Evolutionary conservation across 768 basidiomycete genomes (phyloP), one percentile per base, ranked within the genome.

Genomic region (Lentinula sp.): DNA sequence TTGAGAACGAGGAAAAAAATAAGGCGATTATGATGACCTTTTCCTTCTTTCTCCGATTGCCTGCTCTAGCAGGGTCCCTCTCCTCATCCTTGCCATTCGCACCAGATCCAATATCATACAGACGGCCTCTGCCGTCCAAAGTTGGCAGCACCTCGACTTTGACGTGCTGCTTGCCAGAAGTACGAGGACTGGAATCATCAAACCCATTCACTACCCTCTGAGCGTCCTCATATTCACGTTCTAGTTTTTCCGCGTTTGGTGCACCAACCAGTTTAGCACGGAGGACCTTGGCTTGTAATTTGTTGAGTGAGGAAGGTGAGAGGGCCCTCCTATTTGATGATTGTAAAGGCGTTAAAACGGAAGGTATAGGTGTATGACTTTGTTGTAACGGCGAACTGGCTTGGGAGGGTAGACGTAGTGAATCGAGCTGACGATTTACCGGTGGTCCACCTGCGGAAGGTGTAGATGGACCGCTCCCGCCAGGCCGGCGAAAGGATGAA

Each of bases 21-120:
- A 64, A 62, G 2, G 20, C 13, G n/a, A 37, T 49, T 33, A 20
- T 8, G 10, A 58, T 18, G 42, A 85, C 88, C 76, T 88, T 84
- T 59, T 85, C 87, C 70, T 90, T 91, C 76, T 90, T 91, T 72
- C 83, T 84, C 66, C 85, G 82, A 66, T 96, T 96, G 0, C 90
- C 92, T 0, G 86, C 82, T 0, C 90, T 92, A 0, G 85, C 82
- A 4, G 73, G 74, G 0, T 73, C 77, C 48, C 89, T 88, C 13
- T 86, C 85, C 62, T 79, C 83, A 23, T 73, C 77, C 49, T 89
- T 87, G 13, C 86, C 84, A 62, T 78, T 82, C 32, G 12, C 3
- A n/a, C 88, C 88, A 45, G 82, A 81, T 0, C 96, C 96, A 35
- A 95, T 85, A 71, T 99, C 96, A 70, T 99, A 99, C 69, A 98